A percentile compares a stretch with the other conserved stretches of the same genome.
These are phyloP conservation scores for Sugiyamaella valdiviana DNA, from an alignment of 805 yeast genomes.

Conservation along the genomic window DNA sequence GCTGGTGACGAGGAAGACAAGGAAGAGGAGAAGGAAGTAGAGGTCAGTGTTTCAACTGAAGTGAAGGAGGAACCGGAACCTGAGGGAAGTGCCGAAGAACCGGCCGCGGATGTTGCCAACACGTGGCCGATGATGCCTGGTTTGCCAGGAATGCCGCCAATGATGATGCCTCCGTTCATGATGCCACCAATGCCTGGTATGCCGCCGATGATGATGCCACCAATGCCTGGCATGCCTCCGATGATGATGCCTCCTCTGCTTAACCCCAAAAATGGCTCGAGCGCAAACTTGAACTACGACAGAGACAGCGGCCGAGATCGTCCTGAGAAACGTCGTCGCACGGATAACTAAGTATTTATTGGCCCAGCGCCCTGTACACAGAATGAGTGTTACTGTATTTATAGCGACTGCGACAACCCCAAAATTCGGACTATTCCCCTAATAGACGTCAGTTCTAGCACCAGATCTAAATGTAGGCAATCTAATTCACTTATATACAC, in stretches of 20 bases:
- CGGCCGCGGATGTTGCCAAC: slow-evolving; percentile 1
- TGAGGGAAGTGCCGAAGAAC: slow-evolving; percentile 3
- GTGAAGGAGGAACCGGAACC: slow-evolving; percentile 1
- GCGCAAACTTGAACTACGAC: background rate
- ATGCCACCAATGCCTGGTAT: slow-evolving; percentile 17
- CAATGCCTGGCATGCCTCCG: slow-evolving; percentile 26
- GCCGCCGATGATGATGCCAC: slow-evolving; percentile 24
- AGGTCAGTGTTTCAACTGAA: background rate
- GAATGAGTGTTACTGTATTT: too few species aligned
- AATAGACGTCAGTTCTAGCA: too few species aligned
- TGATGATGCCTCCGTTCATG: slow-evolving; percentile 11
- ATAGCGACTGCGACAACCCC: too few species aligned
- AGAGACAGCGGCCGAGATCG: background rate
- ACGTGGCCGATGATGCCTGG: slow-evolving; percentile 1
- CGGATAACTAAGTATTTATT: background rate
- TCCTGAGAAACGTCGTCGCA: background rate
- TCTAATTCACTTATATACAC: too few species aligned
- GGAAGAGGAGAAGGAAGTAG: slow-evolving; percentile 1
- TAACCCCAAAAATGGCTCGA: background rate
- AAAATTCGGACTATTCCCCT: too few species aligned
- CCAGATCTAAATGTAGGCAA: too few species aligned
- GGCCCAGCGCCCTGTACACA: too few species aligned
- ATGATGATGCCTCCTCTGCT: slow-evolving; percentile 18
- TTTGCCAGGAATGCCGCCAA: slow-evolving; percentile 13
- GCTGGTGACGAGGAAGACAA: slow-evolving; percentile 5